Base-by-base conservation (phyloP, 2,329 filamentous ascomycete species). In the Aureobasidium melanogenum region DNA sequence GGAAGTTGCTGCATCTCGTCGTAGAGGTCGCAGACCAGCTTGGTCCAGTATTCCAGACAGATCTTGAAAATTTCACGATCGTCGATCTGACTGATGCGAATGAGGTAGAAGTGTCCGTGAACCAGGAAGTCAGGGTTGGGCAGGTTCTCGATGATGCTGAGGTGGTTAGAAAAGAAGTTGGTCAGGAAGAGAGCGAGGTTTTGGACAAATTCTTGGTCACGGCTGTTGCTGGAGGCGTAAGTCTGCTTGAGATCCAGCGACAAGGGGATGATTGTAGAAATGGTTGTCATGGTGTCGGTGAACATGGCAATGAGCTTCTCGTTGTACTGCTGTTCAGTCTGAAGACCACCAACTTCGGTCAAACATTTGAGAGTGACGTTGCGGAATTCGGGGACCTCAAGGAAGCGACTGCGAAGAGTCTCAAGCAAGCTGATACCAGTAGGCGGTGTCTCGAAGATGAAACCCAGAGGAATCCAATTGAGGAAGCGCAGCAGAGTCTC, bases 41-140 rank as follows among this genome's bases (percentile, higher is more conserved):
- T 97, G 39, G 95, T 94, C 94, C 94, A 99, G 79, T 99, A 99
- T 74, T 99, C 95, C 64, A 99, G 80, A 73, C 90, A 96, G 71
- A 99, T 99, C 82, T 99, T 99, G 84, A 99, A 99, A 66, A 99
- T 96, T 74, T 99, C 94, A 60, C 94, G 88, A 71, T 99, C 95
- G 67, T 99, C 94, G 67, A 99, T 99, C 77, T 99, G 92, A 51
- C 92, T 97, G 74, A 99, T 97, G 65, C 93, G 88, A 70, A 99
- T 97, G 15, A 99, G 85, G 75, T 99, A 99, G 76, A 96, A 97
- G 76, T 99, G 94, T 19, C 91, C 93, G 71, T 99, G 94, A 1
- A 91, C 89, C 46, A 99, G 86, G 75, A 90, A 99, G 70, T 99
- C 94, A 67, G 87, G 85, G 76, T 97, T 97, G 28, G 94, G 93